Base-by-base conservation (phyloP, 805 yeast genomes). In the Saturnispora ahearnii region DNA sequence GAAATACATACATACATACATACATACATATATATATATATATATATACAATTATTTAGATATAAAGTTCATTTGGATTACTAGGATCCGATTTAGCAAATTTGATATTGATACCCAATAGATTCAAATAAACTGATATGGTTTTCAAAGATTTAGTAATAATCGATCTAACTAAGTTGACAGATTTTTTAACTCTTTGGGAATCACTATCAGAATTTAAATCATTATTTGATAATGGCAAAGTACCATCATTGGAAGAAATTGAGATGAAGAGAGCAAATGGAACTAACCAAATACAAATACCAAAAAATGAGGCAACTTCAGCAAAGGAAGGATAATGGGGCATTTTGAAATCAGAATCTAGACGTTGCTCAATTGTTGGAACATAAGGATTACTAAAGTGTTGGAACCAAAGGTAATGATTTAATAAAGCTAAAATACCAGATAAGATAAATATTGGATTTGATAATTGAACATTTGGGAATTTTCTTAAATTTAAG, bases 231-330 rank as follows among this genome's bases (percentile, higher is more conserved):
- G 56, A 62, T 4, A 61, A 72, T 8, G 99, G 99, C 41, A 93
- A 73, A 18, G 85, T 80, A 60, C 87, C 84, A 61, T 93, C 99
- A 54, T 87, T 86, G 1, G 97, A 97, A 62, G 95, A 86, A 52
- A 93, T 72, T 30, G 96, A 84, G 15, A 93, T 91, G 65, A 93
- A 91, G 51, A 93, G 72, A 4, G 96, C 82, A 64, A 93, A 88
- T 32, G 99, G 99, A 29, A 93, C 78, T 52, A 91, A 74, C 99
- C 99, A 93, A 18, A 93, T 82, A 59, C 93, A 82, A 40, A 93
- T 68, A 1, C 96, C 99, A 62, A 93, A 90, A 65, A 93, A 93
- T 3, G 96, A 84, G n/a, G 96, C 87, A 4, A 93, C 87, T 62
- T 93, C 96, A 1, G 89, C 73, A 61, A 91, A 91, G 11, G 84